Evolutionary conservation across 306 rosid species (phyloP).

Genomic region (Cicer pinnatifidum): DNA sequence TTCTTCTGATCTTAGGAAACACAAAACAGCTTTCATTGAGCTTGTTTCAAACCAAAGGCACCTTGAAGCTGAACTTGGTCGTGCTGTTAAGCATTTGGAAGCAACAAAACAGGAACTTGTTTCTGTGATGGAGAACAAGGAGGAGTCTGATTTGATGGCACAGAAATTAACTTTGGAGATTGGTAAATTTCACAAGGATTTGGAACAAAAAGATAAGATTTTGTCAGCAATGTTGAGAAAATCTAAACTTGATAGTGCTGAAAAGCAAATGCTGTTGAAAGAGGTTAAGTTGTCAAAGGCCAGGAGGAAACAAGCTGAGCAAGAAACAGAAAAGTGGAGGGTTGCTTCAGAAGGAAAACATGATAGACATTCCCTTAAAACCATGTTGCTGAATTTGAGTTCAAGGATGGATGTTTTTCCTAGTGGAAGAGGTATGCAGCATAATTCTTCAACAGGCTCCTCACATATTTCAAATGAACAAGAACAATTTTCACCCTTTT

Average conservation of each 20-base stretch:
- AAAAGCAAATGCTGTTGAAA: conserved; percentile 84
- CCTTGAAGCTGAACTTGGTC: conserved; percentile 81
- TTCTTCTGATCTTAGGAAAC: conserved; percentile 86
- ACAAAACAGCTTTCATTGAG: conserved; percentile 90
- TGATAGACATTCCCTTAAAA: conserved; percentile 77
- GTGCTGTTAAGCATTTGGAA: conserved; percentile 69
- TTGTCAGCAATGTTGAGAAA: conserved; percentile 93
- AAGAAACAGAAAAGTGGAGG: conserved; percentile 79
- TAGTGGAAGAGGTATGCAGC: conserved; percentile 49
- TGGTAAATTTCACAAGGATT: conserved; percentile 74
- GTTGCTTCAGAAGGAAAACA: conserved; percentile 80
- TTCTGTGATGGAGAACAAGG: conserved; percentile 67
- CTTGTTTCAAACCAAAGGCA: conserved; percentile 88
- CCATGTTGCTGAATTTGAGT: conserved; percentile 70
- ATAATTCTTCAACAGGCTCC: conserved; percentile 57
- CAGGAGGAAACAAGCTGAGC: conserved; percentile 90
- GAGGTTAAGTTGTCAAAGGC: conserved; percentile 83
- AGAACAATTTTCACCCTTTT: conserved; percentile 49
- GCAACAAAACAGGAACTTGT: conserved; percentile 69
- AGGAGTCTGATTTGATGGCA: conserved; percentile 77
- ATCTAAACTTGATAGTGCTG: conserved; percentile 76
- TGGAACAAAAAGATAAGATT: conserved; percentile 92
- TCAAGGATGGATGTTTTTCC: conserved; percentile 63
- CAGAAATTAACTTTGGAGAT: conserved; percentile 75
- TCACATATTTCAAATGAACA: conserved; percentile 56